Evolutionary conservation across 768 basidiomycete species (phyloP).

Genomic region (Rhizopogon salebrosus): DNA sequence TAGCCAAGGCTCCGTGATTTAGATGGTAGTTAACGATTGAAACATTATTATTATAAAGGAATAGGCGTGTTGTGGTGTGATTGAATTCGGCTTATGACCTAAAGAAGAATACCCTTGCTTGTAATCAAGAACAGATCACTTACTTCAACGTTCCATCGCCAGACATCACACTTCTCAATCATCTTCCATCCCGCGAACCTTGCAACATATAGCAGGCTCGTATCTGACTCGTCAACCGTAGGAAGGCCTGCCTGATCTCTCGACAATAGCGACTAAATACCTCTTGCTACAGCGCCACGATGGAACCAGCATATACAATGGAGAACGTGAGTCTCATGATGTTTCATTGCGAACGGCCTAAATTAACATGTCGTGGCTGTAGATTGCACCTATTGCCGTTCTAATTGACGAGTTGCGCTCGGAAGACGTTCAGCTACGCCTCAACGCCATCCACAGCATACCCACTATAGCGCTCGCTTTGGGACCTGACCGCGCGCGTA

Average conservation of each 20-base stretch:
- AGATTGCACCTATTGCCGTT: conserved; percentile 94
- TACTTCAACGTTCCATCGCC: not conserved
- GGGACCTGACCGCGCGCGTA: conserved; percentile 90
- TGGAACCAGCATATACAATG: conserved; percentile 61
- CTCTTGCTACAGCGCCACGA: conserved; percentile 27
- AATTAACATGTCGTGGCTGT: conserved; percentile 16
- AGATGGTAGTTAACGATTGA: not conserved
- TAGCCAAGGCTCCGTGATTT: too few species aligned
- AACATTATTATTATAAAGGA: not conserved
- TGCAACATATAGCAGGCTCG: not conserved
- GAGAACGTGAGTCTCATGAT: conserved; percentile 55
- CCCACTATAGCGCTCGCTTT: conserved; percentile 97
- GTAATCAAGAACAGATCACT: conserved; percentile 1
- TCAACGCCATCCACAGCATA: conserved; percentile 96
- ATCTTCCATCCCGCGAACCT: not conserved
- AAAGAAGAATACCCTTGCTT: not conserved
- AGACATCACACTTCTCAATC: not conserved
- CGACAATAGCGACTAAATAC: not conserved
- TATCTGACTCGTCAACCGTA: not conserved
- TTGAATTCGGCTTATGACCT: not conserved
- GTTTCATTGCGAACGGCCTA: conserved; percentile 10
- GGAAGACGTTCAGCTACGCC: conserved; percentile 92
- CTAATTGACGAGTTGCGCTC: conserved; percentile 97
- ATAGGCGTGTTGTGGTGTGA: too few species aligned
- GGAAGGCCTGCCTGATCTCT: not conserved